phyloP scores from a whole-genome alignment of 2,329 filamentous ascomycete species.

The Clarireedia sp. region DNA sequence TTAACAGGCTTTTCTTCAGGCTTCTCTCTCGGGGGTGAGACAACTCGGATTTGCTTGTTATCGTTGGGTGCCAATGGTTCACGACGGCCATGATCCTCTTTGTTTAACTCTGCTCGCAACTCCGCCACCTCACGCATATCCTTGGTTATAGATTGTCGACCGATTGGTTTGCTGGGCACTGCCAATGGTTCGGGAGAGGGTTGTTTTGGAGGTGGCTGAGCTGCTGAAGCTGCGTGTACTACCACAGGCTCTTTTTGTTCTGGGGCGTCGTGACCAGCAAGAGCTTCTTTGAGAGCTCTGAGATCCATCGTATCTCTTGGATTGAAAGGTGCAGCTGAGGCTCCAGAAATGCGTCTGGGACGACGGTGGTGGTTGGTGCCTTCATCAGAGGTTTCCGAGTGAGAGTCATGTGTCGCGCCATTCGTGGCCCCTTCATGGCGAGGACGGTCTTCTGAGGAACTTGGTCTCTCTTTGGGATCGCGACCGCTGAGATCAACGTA shows the following conservation, averaged over 20 bases:
- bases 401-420: conserved; percentile 17
- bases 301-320: conserved; percentile 30
- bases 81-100: conserved; percentile 16
- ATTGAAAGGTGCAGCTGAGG: conserved; percentile 24
- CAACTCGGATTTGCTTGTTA: conserved; percentile 43
- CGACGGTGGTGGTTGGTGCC: conserved; percentile 12
- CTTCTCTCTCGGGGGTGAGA: conserved; percentile 60
- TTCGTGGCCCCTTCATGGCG: conserved; percentile 13
- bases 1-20: conserved; percentile 62
- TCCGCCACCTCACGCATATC: conserved; percentile 20
- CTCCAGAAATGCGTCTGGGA: conserved; percentile 17
- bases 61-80: conserved; percentile 15
- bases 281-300: conserved; percentile 26
- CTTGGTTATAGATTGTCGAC: conserved; percentile 16
- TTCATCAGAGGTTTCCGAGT: conserved; percentile 23
- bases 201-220: conserved; percentile 6
- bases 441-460: conserved; percentile 25
- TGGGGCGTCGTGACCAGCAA: conserved; percentile 21
- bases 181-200: conserved; percentile 4
- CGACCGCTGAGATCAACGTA: conserved; percentile 28
- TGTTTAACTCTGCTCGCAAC: conserved; percentile 20
- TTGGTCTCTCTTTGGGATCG: conserved; percentile 41
- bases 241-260: conserved; percentile 12
- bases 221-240: not conserved
- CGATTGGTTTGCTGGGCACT: conserved; percentile 13